These are phyloP conservation scores for Magnusiomyces suaveolens DNA, from an alignment of 1,139 yeast species.

Conservation along the genomic window DNA sequence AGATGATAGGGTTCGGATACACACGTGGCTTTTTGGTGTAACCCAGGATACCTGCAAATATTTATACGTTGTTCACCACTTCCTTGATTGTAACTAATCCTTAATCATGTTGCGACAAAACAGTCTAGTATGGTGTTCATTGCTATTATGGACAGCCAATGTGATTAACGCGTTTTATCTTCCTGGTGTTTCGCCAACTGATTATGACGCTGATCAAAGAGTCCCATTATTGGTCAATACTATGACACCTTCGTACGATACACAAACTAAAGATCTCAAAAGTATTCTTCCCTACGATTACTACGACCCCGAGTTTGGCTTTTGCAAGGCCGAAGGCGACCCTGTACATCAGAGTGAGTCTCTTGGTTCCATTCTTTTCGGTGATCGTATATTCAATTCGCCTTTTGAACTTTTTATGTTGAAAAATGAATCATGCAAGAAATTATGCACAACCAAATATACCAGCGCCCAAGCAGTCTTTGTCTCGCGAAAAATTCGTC, in stretches of 20 bases:
- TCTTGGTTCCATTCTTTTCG: constrained; percentile 84
- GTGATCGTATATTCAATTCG: constrained; percentile 89
- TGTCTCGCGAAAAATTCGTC: constrained; percentile 65
- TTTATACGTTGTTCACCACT: too few relatives aligned
- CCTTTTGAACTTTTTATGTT: constrained; percentile 78
- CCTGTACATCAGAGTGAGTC: constrained; percentile 76
- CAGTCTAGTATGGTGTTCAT: neutral
- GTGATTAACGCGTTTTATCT: constrained; percentile 56
- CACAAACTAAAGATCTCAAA: constrained; percentile 13
- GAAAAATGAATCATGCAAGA: constrained; percentile 55
- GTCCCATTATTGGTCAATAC: constrained; percentile 82
- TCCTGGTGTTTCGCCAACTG: constrained; percentile 93
- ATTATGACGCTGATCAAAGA: constrained; percentile 59
- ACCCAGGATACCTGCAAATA: too few relatives aligned
- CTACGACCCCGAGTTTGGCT: constrained; percentile 73
- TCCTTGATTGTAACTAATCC: too few relatives aligned
- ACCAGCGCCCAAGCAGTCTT: constrained; percentile 59
- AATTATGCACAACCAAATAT: constrained; percentile 52
- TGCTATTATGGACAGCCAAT: constrained; percentile 13
- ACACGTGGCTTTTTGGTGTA: too few relatives aligned
- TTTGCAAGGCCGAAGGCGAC: constrained; percentile 60
- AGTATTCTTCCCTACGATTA: constrained; percentile 45
- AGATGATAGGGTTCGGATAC: too few relatives aligned
- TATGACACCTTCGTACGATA: constrained; percentile 65
- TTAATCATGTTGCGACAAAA: neutral